Percentiles rank a stretch among this genome's conserved stretches.
These are phyloP conservation scores for Lippia alba DNA, from an alignment of 305 asterid genomes.

Conservation along the genomic window DNA sequence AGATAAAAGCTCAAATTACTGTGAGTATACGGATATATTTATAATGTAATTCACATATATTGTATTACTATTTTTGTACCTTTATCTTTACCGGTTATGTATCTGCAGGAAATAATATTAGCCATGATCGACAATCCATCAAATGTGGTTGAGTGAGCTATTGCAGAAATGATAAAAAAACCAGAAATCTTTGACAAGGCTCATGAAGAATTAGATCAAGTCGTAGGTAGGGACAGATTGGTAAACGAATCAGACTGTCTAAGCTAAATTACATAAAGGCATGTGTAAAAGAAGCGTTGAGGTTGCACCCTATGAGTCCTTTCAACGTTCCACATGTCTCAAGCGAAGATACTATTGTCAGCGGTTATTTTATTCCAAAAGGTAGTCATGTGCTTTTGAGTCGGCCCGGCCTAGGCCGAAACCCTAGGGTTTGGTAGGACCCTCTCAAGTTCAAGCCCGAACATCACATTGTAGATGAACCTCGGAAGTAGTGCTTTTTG, in stretches of 20 bases:
- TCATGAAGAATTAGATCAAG: neutral
- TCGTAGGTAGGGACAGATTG: slow-evolving; percentile 3
- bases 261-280: neutral
- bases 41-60: too few species aligned
- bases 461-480: neutral
- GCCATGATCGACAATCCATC: neutral
- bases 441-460: neutral
- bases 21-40: neutral
- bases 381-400: neutral
- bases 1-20: slow-evolving; percentile 18
- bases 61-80: neutral
- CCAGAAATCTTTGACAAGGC: neutral
- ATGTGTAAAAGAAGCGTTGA: neutral
- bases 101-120: neutral
- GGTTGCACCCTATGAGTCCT: neutral
- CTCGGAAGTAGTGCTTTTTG: neutral
- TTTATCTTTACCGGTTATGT: neutral
- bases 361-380: neutral
- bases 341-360: neutral
- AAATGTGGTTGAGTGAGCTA: slow-evolving; percentile 1
- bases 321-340: neutral
- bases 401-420: neutral
- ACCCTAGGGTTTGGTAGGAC: neutral
- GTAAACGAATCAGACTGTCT: neutral
- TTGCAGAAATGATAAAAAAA: neutral